A percentile compares a stretch with the other conserved stretches of the same genome.
These are phyloP conservation scores for Lizonia empirigonia DNA, from an alignment of 2,329 filamentous ascomycete genomes.

Conservation along the genomic window DNA sequence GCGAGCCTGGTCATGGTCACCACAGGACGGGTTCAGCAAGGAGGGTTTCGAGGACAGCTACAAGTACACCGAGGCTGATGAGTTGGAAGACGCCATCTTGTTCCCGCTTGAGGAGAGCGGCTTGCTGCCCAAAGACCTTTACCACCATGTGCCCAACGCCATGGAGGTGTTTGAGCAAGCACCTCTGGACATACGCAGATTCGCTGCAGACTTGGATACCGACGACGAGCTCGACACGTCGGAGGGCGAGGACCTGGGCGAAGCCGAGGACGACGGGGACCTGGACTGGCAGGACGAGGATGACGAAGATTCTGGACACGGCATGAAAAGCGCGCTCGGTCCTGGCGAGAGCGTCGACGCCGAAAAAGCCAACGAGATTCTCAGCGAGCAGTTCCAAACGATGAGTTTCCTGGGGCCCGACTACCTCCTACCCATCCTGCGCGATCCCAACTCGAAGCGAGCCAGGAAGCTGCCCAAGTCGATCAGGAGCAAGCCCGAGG, in stretches of 20 bases:
- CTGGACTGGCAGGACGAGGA: constrained; percentile 13
- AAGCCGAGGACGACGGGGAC: constrained; percentile 13
- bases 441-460: constrained; percentile 6
- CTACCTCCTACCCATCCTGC: constrained; percentile 24
- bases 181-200: constrained; percentile 21
- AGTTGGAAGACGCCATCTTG: constrained; percentile 49
- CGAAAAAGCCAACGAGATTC: constrained; percentile 13
- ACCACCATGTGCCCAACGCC: constrained; percentile 22
- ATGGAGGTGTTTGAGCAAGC: constrained; percentile 33
- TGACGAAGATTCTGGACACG: constrained; percentile 16
- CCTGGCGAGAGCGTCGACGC: constrained; percentile 15
- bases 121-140: constrained; percentile 26
- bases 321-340: constrained; percentile 1
- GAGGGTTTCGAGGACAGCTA: constrained; percentile 31
- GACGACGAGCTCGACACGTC: constrained; percentile 23
- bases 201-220: constrained; percentile 25
- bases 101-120: constrained; percentile 47
- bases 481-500: constrained; percentile 15
- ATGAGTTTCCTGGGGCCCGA: constrained; percentile 5
- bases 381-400: constrained; percentile 17
- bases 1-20: constrained; percentile 13
- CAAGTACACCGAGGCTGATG: constrained; percentile 50
- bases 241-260: constrained; percentile 17
- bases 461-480: constrained; percentile 15
- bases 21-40: constrained; percentile 11